phyloP scores from a whole-genome alignment of 2,329 filamentous ascomycete species.

The Aspergillus melleus region DNA sequence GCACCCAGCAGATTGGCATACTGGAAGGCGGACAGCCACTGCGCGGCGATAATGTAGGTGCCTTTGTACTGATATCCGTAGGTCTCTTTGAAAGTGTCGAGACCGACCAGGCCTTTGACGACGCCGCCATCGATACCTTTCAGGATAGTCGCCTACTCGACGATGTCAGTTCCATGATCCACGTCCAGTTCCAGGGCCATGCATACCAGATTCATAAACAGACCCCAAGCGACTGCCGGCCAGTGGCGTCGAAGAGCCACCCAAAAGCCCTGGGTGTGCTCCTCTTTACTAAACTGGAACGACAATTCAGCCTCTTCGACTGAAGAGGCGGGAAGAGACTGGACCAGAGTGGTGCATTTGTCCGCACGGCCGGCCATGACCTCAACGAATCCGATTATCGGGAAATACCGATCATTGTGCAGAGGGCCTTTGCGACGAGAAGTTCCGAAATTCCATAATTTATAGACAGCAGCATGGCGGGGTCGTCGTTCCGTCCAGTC shows the following conservation, averaged over 20 bases:
- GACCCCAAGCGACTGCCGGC: conserved; percentile 26
- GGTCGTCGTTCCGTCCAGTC: neutral
- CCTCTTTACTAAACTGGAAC: conserved; percentile 22
- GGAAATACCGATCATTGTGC: neutral
- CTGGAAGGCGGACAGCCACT: conserved; percentile 29
- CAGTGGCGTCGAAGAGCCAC: conserved; percentile 24
- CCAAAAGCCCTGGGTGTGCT: conserved; percentile 26
- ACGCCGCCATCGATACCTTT: conserved; percentile 28
- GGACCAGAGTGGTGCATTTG: conserved; percentile 12
- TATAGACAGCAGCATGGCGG: neutral
- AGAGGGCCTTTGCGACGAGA: neutral
- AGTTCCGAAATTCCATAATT: neutral
- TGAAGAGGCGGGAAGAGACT: conserved; percentile 15
- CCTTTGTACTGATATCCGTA: conserved; percentile 30
- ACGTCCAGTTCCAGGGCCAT: neutral
- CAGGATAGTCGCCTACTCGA: conserved; percentile 18
- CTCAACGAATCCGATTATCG: neutral
- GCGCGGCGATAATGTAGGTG: conserved; percentile 24
- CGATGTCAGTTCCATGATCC: neutral
- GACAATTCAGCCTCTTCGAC: conserved; percentile 21
- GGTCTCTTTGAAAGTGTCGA: conserved; percentile 27
- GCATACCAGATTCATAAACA: conserved; percentile 29
- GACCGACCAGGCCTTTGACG: conserved; percentile 27
- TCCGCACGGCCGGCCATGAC: neutral
- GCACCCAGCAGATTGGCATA: conserved; percentile 28